Conservation (phyloP, 306 rosid genomes). For the Castanospermum australe region DNA sequence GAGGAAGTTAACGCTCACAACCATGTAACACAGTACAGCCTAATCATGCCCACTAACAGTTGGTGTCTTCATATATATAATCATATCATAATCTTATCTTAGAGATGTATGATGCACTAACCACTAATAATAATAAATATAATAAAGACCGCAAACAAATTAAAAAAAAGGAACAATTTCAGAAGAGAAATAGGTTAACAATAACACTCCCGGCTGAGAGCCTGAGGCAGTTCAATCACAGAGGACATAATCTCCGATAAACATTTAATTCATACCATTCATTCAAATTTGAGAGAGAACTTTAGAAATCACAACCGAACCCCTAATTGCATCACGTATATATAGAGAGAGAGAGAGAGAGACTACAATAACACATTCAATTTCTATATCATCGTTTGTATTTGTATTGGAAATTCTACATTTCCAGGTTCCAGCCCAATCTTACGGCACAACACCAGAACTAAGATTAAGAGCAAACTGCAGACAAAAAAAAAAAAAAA, state of each 20-base stretch:
- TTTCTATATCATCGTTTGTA: neutral
- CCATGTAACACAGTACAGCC: slow-evolving; percentile 23
- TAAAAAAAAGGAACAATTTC: neutral
- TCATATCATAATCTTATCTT: slow-evolving; percentile 24
- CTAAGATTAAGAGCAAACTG: neutral
- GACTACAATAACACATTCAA: too few species aligned
- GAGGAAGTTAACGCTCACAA: slow-evolving; percentile 30
- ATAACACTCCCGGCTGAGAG: too few species aligned
- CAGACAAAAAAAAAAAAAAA: too few species aligned
- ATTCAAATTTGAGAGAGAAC: neutral
- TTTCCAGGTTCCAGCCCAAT: neutral
- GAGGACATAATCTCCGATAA: neutral
- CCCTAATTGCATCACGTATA: neutral
- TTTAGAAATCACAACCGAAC: neutral
- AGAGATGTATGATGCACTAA: neutral
- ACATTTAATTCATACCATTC: neutral
- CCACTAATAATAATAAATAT: neutral
- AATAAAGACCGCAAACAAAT: too few species aligned
- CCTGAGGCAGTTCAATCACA: too few species aligned
- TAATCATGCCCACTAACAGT: slow-evolving; percentile 21
- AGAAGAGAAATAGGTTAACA: neutral
- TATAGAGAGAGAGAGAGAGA: too few species aligned
- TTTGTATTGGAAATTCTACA: slow-evolving; percentile 11
- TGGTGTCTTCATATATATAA: slow-evolving; percentile 13
- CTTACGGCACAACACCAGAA: neutral